Conservation (phyloP, 2,329 filamentous ascomycete species). For the Exophiala mesophila region DNA sequence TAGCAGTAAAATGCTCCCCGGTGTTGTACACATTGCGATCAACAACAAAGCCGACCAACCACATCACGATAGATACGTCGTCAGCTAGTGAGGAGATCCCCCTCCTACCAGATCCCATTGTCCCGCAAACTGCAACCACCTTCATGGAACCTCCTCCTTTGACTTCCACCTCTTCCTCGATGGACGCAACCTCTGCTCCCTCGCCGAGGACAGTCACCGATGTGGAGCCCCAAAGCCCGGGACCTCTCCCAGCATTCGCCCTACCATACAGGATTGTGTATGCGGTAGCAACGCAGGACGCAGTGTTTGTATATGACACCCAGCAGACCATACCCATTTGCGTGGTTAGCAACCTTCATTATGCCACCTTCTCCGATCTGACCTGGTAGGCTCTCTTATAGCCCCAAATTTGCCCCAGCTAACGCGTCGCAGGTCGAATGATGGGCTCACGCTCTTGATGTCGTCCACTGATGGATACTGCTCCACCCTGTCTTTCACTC, state of each 20-base stretch:
- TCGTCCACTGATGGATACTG: conserved; percentile 99
- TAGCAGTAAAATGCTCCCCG: conserved; percentile 91
- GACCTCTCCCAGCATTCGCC: conserved; percentile 64
- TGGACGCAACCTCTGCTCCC: conserved; percentile 39
- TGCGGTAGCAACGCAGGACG: conserved; percentile 93
- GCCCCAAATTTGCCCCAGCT: neutral
- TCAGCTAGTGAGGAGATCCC: conserved; percentile 76
- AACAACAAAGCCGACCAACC: conserved; percentile 63
- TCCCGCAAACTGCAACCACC: conserved; percentile 54
- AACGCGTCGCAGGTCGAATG: conserved; percentile 57
- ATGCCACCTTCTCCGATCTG: conserved; percentile 93
- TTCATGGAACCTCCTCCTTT: conserved; percentile 78
- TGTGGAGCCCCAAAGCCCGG: conserved; percentile 41
- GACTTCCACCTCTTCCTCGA: conserved; percentile 44
- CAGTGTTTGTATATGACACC: conserved; percentile 91
- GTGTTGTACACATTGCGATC: conserved; percentile 78
- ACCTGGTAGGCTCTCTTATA: conserved; percentile 64
- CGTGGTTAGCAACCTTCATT: conserved; percentile 94
- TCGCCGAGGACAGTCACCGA: conserved; percentile 45
- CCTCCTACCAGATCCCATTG: conserved; percentile 74
- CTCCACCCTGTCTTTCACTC: conserved; percentile 77
- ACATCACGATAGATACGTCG: conserved; percentile 93
- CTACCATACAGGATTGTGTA: conserved; percentile 93
- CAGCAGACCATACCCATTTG: conserved; percentile 92
- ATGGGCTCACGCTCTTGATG: conserved; percentile 76